Conservation (phyloP, 2,329 filamentous ascomycete species). For the Dryadomyces sulphureus region DNA sequence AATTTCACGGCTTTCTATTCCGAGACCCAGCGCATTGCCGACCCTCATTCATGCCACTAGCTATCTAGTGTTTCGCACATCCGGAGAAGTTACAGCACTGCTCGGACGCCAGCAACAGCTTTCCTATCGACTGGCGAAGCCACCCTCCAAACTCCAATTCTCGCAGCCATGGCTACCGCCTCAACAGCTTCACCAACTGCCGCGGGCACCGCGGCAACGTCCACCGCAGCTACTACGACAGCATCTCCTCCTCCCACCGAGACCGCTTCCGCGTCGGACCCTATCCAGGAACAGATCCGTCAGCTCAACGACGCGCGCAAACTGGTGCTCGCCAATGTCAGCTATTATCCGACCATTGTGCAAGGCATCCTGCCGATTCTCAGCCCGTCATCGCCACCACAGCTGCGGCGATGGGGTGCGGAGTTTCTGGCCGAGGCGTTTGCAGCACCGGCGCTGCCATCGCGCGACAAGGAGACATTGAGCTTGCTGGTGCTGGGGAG, state of each 20-base stretch:
- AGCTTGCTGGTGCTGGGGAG: constrained; percentile 65
- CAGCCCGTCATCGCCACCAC: constrained; percentile 55
- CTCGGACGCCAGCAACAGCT: neutral
- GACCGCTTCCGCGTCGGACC: constrained; percentile 12
- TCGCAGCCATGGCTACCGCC: constrained; percentile 1
- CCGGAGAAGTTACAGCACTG: neutral
- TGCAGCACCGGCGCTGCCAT: constrained; percentile 69
- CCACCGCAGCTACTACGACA: neutral
- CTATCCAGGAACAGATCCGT: constrained; percentile 61
- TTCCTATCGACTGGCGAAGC: neutral
- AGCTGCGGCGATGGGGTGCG: constrained; percentile 87
- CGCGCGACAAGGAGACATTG: constrained; percentile 67
- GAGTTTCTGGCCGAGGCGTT: constrained; percentile 95
- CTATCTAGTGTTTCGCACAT: neutral
- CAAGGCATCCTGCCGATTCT: constrained; percentile 89
- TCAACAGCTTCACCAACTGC: neutral
- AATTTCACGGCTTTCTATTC: neutral
- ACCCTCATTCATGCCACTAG: neutral
- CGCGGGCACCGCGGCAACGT: neutral
- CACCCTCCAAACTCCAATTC: neutral
- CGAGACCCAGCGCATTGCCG: neutral
- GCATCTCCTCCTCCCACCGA: neutral
- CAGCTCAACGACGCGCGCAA: constrained; percentile 85
- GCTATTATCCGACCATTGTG: constrained; percentile 83
- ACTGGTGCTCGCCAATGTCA: constrained; percentile 73